Base-by-base conservation (phyloP, 1,284 basidiomycete species). In the Ceratobasidium sp. region DNA sequence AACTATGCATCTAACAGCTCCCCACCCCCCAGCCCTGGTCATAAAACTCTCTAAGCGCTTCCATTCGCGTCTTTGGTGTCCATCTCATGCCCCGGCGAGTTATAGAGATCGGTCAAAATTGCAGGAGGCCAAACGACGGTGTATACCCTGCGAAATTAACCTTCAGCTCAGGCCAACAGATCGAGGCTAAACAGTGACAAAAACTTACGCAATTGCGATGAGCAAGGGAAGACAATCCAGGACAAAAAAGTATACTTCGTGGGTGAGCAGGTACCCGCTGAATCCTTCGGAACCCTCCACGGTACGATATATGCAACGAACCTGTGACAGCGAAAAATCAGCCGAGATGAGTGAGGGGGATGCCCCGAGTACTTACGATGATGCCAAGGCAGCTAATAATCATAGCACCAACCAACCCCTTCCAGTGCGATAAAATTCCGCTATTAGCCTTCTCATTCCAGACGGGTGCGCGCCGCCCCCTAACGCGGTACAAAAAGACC, bases 301-400 rank as follows among this genome's bases (percentile, higher is more conserved):
- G 11, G 73, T 74, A 53, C 63, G 73, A 51, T 65, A 74, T 11
- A 66, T 37, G 41, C 37, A 74, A n/a, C 63, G 61, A 49, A 66
- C 54, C 77, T 78, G 22, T 54, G 19, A 43, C 3, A 39, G 3
- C n/a, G 8, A n/a, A 54, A 22, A 54, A 22, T 29, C 31, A 43
- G n/a, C 5, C n/a, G 43, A 49, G 24, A 11, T n/a, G 29, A 29
- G 14, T 16, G 54, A 29, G n/a, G 19, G 34, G 31, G 6, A 19
- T 39, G 22, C n/a, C 13, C n/a, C 19, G 24, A 16, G 22, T 0
- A 65, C 77, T 29, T 22, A 78, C 77, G 64, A 81, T 69, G 74
- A 83, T 82, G 61, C 81, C 81, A 65, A 81, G 80, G 77, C 81
- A 82, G 41, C 81, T 82, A 74, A 81, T 80, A 0, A 81, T 79